Conservation (phyloP, 1,284 basidiomycete genomes). For the Ustilago curta region DNA sequence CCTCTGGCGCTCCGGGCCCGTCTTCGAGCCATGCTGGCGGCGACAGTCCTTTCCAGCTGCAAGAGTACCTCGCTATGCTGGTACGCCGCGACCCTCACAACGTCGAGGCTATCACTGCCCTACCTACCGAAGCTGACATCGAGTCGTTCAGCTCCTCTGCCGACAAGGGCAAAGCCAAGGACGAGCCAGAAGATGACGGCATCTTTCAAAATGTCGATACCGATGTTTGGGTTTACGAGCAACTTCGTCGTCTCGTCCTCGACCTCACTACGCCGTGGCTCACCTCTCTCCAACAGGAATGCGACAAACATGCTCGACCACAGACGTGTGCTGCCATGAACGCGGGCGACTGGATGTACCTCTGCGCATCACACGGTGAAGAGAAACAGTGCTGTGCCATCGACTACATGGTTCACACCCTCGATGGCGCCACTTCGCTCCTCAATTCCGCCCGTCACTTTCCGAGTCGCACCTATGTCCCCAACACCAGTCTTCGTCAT, state of each 20-base stretch:
- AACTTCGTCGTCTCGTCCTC: constrained; percentile 88
- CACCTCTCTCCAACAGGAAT: constrained; percentile 85
- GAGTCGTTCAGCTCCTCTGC: constrained; percentile 27
- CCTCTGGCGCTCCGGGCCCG: constrained; percentile 1
- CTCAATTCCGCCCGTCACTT: constrained; percentile 91
- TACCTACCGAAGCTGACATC: constrained; percentile 68
- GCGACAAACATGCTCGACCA: constrained; percentile 68
- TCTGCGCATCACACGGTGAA: constrained; percentile 86
- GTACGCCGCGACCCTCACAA: constrained; percentile 88
- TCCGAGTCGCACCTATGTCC: constrained; percentile 73
- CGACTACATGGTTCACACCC: constrained; percentile 94
- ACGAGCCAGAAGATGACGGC: constrained; percentile 25
- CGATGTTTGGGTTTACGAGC: constrained; percentile 92
- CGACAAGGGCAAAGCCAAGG: constrained; percentile 69
- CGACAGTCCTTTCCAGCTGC: constrained; percentile 91
- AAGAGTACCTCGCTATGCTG: constrained; percentile 91
- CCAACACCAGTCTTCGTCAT: constrained; percentile 82
- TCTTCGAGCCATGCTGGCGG: constrained; percentile 13
- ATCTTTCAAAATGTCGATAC: constrained; percentile 71
- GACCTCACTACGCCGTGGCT: constrained; percentile 91
- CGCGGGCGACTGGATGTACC: constrained; percentile 93
- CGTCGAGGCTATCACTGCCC: constrained; percentile 81
- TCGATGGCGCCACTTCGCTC: constrained; percentile 92
- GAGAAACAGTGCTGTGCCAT: constrained; percentile 83
- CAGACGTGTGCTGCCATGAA: constrained; percentile 92